Evolutionary conservation across 352 stramenopile species (phyloP), one percentile per base, ranked within the genome.

Genomic region (Globisporangium camurandrum): DNA sequence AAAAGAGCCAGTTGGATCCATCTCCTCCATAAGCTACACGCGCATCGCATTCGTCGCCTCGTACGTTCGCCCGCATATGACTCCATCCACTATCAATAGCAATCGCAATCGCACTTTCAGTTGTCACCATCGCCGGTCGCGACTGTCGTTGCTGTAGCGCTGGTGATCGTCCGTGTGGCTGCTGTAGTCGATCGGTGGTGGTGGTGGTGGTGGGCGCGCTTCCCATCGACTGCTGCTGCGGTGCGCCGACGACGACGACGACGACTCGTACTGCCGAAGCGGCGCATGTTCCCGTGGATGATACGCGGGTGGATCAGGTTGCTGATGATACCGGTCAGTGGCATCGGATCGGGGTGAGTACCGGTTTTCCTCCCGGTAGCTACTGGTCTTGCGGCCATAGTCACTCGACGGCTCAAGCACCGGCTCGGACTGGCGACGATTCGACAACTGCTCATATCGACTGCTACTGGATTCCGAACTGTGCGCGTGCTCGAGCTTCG

Each of bases 401-500:
- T 64, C 51, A n/a, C 71, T 62, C 17, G 64, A 61, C 49, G 63
- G 67, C 33, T 61, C 71, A 48, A 69, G 57, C 64, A 62, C 75
- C 36, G 42, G 17, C 36, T 54, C 24, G 22, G 34, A 3, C n/a
- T 33, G 31, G 14, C 34, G 42, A 24, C 34, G 33, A 39, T 49
- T n/a, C 45, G 49, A 39, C n/a, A n/a, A n/a, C n/a, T n/a, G n/a
- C n/a, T n/a, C n/a, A n/a, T n/a, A n/a, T n/a, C n/a, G n/a, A n/a
- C n/a, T n/a, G n/a, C n/a, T 64, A 9, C 52, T 62, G 37, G 60
- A 60, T 30, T 75, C 75, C 55, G 79, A 58, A 43, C 72, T 86
- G 51, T 86, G 73, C 40, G 75, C 68, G 34, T 89, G 77, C 36
- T 79, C 54, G 26, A 89, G 61, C 55, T 81, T 82, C 4, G 70